Base-by-base conservation (phyloP, 345 rosid genomes). In the Moricandia moricandioides region DNA sequence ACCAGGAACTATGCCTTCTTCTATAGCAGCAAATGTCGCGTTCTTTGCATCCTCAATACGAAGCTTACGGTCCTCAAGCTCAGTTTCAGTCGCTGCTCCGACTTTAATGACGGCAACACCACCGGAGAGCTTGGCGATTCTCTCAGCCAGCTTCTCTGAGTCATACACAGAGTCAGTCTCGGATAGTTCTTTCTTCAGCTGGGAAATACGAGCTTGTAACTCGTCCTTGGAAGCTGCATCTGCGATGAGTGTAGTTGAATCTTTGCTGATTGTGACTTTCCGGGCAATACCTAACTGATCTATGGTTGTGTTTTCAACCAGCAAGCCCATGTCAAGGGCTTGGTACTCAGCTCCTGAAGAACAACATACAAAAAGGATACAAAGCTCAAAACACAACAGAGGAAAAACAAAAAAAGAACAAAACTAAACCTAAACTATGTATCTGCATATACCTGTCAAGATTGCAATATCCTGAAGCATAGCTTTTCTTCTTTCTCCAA, bases 1-100 rank as follows among this genome's bases (percentile, higher is more conserved):
- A 24, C 99, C 99, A 2, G 99, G 98, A 14, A 96, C 97, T 51
- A 96, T 96, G 0, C 99, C 99, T 86, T 96, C 99, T 71, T 96
- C 98, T 2, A 92, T 88, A 72, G 99, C 98, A 67, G 99, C 99
- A 73, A 96, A 92, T 13, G 98, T 96, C 4, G 98, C 94, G 74
- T 96, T 92, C 81, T 92, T 92, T 56, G 99, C 99, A 83, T 92
- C 99, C 80, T 96, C 98, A 5, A 96, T 88, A 5, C 95, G 89
- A 13, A 92, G 97, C 81, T 89, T 91, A 21, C 97, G 92, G 74
- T 91, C 98, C 78, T 96, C 98, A 17, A 96, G 97, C 82, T 96
- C 99, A 13, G 97, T 87, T 82, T 96, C 98, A 0, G 99, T 96
- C 14, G 99, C 98, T 62, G 99, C 99, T 35, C 99, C 99, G 10